Evolutionary conservation across 345 rosid genomes (phyloP).

Genomic region (Eucalyptus tenuipes): DNA sequence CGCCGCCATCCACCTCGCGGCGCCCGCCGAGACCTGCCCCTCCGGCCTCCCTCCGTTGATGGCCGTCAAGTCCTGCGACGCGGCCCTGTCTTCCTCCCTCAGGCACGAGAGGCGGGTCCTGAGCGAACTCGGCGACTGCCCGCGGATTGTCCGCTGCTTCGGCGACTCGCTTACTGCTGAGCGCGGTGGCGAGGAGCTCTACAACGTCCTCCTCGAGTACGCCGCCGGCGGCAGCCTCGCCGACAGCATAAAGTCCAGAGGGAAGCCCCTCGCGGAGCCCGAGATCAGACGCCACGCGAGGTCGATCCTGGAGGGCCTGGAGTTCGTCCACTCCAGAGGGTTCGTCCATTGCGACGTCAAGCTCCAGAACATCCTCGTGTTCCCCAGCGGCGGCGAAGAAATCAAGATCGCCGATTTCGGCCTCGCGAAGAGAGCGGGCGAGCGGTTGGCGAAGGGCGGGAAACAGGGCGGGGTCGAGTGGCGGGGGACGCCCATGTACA

Average conservation of each 20-base stretch:
- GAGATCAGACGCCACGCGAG: conserved; percentile 35
- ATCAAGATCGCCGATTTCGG: conserved; percentile 73
- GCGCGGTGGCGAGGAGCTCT: conserved; percentile 22
- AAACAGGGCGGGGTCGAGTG: conserved; percentile 4
- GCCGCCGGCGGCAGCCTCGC: conserved; percentile 65
- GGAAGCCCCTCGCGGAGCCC: conserved; percentile 33
- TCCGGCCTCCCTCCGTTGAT: conserved; percentile 19
- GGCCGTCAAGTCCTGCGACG: conserved; percentile 61
- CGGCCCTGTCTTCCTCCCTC: conserved; percentile 18
- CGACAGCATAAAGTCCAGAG: conserved; percentile 5
- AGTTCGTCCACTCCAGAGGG: conserved; percentile 45
- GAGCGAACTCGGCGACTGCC: conserved; percentile 23
- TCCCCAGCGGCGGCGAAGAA: background rate
- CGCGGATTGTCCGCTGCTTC: conserved; percentile 37
- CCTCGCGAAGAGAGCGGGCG: conserved; percentile 31
- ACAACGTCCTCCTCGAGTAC: conserved; percentile 60
- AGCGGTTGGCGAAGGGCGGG: background rate
- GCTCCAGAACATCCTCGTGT: conserved; percentile 28
- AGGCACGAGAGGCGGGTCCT: conserved; percentile 41
- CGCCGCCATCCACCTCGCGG: conserved; percentile 44
- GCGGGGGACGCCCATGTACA: conserved; percentile 68
- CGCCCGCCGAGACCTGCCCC: background rate
- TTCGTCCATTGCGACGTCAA: conserved; percentile 38
- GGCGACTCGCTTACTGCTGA: conserved; percentile 32
- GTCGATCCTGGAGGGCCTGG: conserved; percentile 43